Percentiles rank a stretch among this genome's conserved stretches.
Evolutionary conservation across 169 alveolate genomes (phyloP).

Genomic region (Cryptosporidium sp.): DNA sequence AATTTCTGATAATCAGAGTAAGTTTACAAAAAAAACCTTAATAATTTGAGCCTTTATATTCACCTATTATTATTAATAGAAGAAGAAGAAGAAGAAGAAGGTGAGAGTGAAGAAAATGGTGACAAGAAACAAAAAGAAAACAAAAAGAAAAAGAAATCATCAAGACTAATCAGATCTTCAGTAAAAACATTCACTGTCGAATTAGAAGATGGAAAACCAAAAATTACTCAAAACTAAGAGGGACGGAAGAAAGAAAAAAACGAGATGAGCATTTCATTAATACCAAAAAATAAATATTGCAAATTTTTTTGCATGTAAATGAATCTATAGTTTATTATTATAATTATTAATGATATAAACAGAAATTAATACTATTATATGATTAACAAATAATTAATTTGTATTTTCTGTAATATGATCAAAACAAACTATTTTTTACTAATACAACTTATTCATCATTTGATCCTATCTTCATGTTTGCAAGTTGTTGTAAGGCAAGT

Average conservation of each 20-base stretch:
- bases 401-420: neutral
- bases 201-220: slow-evolving; percentile 70
- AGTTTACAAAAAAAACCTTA: neutral
- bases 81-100: neutral
- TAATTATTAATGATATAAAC: neutral
- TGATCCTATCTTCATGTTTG: slow-evolving; percentile 58
- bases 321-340: neutral
- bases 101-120: neutral
- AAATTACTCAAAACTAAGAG: slow-evolving; percentile 35
- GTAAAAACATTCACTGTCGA: slow-evolving; percentile 64
- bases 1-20: neutral
- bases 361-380: neutral
- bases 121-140: neutral
- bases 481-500: slow-evolving; percentile 63
- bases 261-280: neutral
- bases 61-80: neutral
- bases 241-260: no score
- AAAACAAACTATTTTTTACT: neutral
- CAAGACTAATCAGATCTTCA: slow-evolving; percentile 29
- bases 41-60: neutral
- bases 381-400: neutral
- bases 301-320: neutral
- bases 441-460: neutral
- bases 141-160: neutral
- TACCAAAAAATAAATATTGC: neutral